Base-by-base conservation (phyloP, 768 basidiomycete species). In the Boletus rex-veris region DNA sequence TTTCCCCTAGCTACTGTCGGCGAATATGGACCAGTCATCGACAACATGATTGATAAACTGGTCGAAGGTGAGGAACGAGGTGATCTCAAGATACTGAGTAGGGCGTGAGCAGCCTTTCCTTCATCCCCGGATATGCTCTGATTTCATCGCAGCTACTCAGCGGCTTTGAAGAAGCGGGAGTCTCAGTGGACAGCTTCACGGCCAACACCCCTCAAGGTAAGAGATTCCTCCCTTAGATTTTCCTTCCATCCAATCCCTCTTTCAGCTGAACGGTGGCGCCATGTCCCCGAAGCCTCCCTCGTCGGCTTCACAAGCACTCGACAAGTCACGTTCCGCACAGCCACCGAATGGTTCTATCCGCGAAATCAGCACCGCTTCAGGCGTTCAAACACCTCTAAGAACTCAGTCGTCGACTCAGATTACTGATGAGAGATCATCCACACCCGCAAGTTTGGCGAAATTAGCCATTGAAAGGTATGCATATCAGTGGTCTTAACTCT, bases 51-150 rank as follows among this genome's bases (percentile, higher is more conserved):
- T 58, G 80, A 87, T 59, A 76, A 77, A 28, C 81, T 91, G 58
- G 62, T 91, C 19, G 83, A 84, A 60, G 81, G 75, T 19, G 93
- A 96, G 70, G 84, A 87, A 57, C 83, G 93, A 8, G 85, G 84
- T n/a, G 89, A 92, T 64, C 72, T 92, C 35, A 91, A 91, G 69
- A 86, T 91, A 55, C 74, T 92, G 26, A 89, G 84, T 6, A 76
- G 80, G 71, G 86, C 90, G 84, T 90, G 72, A 65, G 85, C 73
- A 50, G 43, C 21, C 42, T 49, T 39, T 38, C 30, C 47, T 48
- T 45, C 5, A 24, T 54, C 21, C n/a, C 40, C 14, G 39, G 30
- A 18, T 43, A 38, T 16, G 36, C 24, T 38, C 45, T 64, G 49
- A 60, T 35, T 48, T 47, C 35, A 38, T 52, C 28, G 3, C 52